Evolutionary conservation across 2,329 filamentous ascomycete genomes (phyloP), one percentile per base, ranked within the genome.

Genomic region (Ilyonectria destructans): DNA sequence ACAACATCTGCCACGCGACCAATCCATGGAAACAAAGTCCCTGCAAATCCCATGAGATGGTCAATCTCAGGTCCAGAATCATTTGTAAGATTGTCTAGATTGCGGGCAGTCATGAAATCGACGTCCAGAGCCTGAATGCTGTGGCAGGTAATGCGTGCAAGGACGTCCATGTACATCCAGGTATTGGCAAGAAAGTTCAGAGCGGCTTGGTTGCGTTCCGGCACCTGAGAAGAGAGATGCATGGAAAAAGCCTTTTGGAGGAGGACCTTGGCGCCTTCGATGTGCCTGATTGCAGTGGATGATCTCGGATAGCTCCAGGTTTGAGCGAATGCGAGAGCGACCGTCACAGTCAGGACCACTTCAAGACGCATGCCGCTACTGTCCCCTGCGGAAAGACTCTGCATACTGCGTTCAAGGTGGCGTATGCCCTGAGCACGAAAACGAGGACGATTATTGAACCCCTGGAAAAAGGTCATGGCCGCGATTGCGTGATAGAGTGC

Each of bases 111-210:
- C 65, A 70, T 60, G 13, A 68, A 21, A 13, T 68, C 46, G 23
- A 60, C 58, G 35, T 70, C 65, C 13, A 62, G 33, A 1, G 51
- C 21, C 29, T 61, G 66, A 12, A 46, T 21, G 8, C 63, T 57
- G 5, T 59, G 31, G 56, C 61, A 68, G 2, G 68, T 70, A 19
- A 70, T 58, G 13, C 68, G 55, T 15, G 65, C 52, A 19, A 70
- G 60, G n/a, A 70, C 68, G 26, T 70, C 68, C 65, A 70, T 65
- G 23, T 70, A 70, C 4, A 70, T 65, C 68, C 68, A 70, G 7
- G 62, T 65, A 26, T 68, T 70, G 5, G 68, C 68, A 13, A 70
- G 66, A 33, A 70, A 70, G 23, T 33, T 59, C 17, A 70, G 49
- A n/a, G 46, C 45, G 6, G 12, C 35, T 4, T 52, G 26, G 21